A percentile compares a stretch with the other conserved stretches of the same genome.
Evolutionary conservation across 2,329 filamentous ascomycete species (phyloP).

Genomic region (Pezicula radicicola): DNA sequence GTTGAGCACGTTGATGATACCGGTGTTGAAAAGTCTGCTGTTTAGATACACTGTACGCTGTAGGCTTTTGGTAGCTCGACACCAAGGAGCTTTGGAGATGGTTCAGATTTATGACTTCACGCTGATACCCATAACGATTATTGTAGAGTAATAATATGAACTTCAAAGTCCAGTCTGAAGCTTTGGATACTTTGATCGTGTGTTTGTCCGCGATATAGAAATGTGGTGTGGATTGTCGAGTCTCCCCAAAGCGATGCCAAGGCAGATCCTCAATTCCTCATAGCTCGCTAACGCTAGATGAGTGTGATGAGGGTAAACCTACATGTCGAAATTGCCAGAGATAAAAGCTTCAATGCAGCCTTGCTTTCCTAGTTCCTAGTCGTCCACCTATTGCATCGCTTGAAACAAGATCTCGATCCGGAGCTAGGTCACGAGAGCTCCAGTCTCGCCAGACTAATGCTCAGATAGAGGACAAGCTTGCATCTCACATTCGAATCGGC

Average conservation of each 20-base stretch:
- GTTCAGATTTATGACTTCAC: background rate
- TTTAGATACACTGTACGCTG: background rate
- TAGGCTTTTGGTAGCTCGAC: background rate
- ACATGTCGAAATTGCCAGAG: constrained; percentile 11
- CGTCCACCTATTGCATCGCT: too few species aligned
- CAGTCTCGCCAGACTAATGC: background rate
- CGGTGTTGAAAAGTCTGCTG: background rate
- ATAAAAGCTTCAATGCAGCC: constrained; percentile 9
- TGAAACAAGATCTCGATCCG: background rate
- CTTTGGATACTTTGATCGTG: too few species aligned
- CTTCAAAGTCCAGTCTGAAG: too few species aligned
- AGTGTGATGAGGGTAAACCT: constrained; percentile 16
- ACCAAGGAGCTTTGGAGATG: background rate
- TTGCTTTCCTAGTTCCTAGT: constrained; percentile 7
- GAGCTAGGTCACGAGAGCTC: background rate
- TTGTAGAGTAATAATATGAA: too few species aligned
- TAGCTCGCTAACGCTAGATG: background rate
- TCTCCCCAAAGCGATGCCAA: background rate
- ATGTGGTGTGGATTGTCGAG: too few species aligned
- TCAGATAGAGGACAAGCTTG: too few species aligned
- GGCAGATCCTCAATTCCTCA: background rate
- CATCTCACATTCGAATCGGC: too few species aligned
- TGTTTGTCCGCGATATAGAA: too few species aligned
- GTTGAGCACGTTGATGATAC: background rate
- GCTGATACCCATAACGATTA: background rate